A percentile compares a stretch with the other conserved stretches of the same genome.
These are phyloP conservation scores for Phytophthora fragariae DNA, from an alignment of 352 stramenopile genomes.

Conservation along the genomic window DNA sequence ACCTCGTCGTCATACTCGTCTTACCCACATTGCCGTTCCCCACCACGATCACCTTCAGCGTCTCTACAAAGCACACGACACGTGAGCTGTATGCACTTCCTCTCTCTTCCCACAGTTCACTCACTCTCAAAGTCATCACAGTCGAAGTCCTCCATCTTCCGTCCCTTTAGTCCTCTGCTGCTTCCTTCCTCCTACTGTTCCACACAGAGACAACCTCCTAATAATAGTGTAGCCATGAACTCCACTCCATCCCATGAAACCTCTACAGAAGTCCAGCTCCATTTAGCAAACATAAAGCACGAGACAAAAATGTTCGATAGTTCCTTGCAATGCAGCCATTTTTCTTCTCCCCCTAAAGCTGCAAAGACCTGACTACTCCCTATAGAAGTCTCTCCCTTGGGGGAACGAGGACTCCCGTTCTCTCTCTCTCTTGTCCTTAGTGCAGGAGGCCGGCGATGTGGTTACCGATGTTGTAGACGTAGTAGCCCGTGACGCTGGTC, in stretches of 20 bases:
- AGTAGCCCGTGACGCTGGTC: slow-evolving; percentile 78
- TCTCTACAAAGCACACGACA: slow-evolving; percentile 47
- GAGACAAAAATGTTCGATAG: neutral
- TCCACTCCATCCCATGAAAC: slow-evolving; percentile 13
- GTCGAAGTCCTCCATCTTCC: slow-evolving; percentile 56
- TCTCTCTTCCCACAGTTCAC: neutral
- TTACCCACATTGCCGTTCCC: slow-evolving; percentile 89
- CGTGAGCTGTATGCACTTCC: neutral
- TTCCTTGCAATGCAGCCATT: neutral
- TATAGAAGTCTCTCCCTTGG: slow-evolving; percentile 3
- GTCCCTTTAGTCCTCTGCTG: neutral
- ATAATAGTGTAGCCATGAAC: slow-evolving; percentile 12
- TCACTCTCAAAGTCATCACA: slow-evolving; percentile 83
- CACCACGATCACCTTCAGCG: slow-evolving; percentile 84
- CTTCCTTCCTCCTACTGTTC: slow-evolving; percentile 7
- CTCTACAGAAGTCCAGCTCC: neutral
- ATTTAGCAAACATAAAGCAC: neutral
- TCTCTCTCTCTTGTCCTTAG: slow-evolving; percentile 12
- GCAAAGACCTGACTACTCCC: neutral
- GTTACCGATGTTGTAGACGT: slow-evolving; percentile 72
- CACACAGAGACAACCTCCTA: neutral
- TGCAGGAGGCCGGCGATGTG: slow-evolving; percentile 60
- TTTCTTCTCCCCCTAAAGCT: neutral
- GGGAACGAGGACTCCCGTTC: slow-evolving; percentile 1
- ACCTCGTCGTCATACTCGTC: slow-evolving; percentile 83